Percentiles rank a stretch among this genome's conserved stretches.
phyloP scores from a whole-genome alignment of 1,139 yeast genomes.

The Magnusiomyces paraingens region DNA sequence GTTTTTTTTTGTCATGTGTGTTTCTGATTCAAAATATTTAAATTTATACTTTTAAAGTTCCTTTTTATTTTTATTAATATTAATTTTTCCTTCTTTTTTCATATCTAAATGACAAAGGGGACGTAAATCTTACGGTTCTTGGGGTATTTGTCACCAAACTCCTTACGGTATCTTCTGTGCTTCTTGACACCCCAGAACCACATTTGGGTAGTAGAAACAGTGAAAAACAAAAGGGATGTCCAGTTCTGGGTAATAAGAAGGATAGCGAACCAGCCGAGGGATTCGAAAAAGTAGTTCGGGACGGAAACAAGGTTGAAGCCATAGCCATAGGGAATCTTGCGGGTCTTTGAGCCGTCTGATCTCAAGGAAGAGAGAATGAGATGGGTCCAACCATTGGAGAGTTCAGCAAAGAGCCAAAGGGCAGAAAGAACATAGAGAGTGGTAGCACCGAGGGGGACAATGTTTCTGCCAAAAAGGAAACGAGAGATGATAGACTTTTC shows the following conservation, averaged over 20 bases:
- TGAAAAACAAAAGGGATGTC: constrained; percentile 63
- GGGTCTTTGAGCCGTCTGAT: constrained; percentile 40
- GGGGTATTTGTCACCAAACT: constrained; percentile 72
- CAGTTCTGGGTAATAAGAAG: constrained; percentile 70
- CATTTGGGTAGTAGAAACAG: constrained; percentile 74
- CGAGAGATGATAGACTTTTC: constrained; percentile 19
- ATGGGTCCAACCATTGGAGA: constrained; percentile 69
- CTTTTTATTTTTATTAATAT: not conserved
- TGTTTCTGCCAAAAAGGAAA: constrained; percentile 28
- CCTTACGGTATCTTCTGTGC: constrained; percentile 58
- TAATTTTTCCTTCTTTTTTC: not conserved
- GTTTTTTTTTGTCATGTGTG: too few species aligned
- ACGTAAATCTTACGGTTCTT: constrained; percentile 58
- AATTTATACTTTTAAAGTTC: not conserved
- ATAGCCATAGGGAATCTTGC: constrained; percentile 48
- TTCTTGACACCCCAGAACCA: constrained; percentile 70
- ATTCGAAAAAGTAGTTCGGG: constrained; percentile 91
- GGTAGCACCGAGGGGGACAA: constrained; percentile 20
- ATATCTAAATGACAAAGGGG: constrained; percentile 44
- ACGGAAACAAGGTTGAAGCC: constrained; percentile 41
- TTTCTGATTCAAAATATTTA: too few species aligned
- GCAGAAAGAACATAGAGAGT: constrained; percentile 22
- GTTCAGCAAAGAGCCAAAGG: constrained; percentile 60
- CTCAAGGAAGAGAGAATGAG: constrained; percentile 52
- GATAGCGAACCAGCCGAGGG: constrained; percentile 63